Conservation (phyloP, 2,329 filamentous ascomycete species). For the Emmonsia crescens region DNA sequence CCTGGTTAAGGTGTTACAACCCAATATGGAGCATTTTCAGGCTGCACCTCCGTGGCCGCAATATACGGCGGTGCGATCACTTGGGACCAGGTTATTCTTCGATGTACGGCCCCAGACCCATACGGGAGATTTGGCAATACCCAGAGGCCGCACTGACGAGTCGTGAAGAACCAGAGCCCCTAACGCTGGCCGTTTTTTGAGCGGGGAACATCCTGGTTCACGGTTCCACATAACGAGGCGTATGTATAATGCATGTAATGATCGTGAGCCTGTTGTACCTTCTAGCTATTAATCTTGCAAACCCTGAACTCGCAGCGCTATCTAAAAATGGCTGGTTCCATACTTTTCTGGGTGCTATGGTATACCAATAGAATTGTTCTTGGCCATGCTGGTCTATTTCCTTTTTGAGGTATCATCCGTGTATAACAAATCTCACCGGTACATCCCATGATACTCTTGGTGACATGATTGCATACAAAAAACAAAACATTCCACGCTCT, state of each 20-base stretch:
- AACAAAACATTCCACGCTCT: neutral
- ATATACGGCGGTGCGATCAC: neutral
- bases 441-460: neutral
- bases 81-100: neutral
- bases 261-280: conserved; percentile 1
- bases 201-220: neutral
- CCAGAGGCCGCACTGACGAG: neutral
- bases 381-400: neutral
- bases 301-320: neutral
- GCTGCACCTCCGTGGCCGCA: neutral
- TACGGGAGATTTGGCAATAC: neutral
- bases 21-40: neutral
- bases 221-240: conserved; percentile 6
- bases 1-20: neutral
- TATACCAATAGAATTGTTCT: conserved; percentile 1
- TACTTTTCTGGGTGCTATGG: neutral
- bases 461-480: neutral
- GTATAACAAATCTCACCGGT: neutral
- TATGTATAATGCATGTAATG: conserved; percentile 5
- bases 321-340: neutral
- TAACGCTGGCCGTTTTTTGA: conserved; percentile 1
- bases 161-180: neutral
- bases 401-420: neutral
- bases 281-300: neutral
- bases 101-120: neutral